Base-by-base conservation (phyloP, 2,329 filamentous ascomycete genomes). In the Trichoderma atroviride region DNA sequence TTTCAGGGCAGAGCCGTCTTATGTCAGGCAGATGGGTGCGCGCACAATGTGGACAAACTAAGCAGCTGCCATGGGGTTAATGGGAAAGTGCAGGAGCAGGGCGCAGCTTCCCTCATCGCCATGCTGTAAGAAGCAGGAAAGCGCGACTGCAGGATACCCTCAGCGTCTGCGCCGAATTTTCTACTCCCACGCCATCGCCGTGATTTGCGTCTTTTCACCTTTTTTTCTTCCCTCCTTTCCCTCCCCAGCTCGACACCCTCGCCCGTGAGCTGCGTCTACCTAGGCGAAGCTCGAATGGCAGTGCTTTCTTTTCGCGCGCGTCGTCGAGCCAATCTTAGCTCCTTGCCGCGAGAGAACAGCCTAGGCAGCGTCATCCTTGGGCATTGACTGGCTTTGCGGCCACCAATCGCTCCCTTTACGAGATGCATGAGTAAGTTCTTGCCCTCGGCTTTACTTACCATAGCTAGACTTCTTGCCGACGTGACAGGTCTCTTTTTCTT, bases 341-440 rank as follows among this genome's bases (percentile, higher is more conserved):
- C 35, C 52, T 40, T 31, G 47, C 55, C 11, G 47, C n/a, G 11
- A 24, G 31, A 33, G 6, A 14, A 24, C 0, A 35, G 33, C 6
- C 55, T 10, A 22, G 55, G 6, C 22, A 14, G 60, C 62, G 52
- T 57, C 62, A 65, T 35, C 52, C 37, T 65, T 33, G 62, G 62
- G 37, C 62, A 47, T 57, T 47, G 37, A 47, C 52, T 65, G 59
- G n/a, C 59, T 27, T 24, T 33, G 59, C 52, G 24, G 31, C 43
- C 31, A 35, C 61, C 61, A 64, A 57, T 65, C 53, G 57, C 47
- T 57, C 62, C n/a, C 29, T 31, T 31, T 59, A 13, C 61, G 19
- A 64, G 31, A 33, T 40, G 61, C 61, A 52, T 35, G 61, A 64
- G 62, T 65, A 57, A 57, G 52, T 65, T 65, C n/a, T 65, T 65